These are phyloP conservation scores for Cyberlindnera mississippiensis DNA, from an alignment of 805 yeast species.

Conservation along the genomic window DNA sequence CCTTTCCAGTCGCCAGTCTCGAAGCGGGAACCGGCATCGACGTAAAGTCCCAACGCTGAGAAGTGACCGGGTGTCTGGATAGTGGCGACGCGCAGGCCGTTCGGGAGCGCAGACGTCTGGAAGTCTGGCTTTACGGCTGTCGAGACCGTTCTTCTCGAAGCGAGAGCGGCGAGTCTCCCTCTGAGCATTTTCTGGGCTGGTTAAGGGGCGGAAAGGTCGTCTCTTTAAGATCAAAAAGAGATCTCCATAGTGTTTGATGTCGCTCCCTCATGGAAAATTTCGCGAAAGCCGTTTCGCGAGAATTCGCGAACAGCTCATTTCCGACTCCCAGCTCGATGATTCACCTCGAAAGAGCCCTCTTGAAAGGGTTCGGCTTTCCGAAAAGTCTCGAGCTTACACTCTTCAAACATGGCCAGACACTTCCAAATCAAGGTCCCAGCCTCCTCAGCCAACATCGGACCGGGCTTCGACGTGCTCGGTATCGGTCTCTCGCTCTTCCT, in stretches of 20 bases:
- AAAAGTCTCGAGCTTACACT: background rate
- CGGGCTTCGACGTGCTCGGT: conserved; percentile 96
- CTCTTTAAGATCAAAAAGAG: background rate
- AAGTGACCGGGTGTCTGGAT: conserved; percentile 89
- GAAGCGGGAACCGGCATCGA: conserved; percentile 87
- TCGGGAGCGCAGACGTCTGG: conserved; percentile 45
- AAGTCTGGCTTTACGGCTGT: conserved; percentile 18
- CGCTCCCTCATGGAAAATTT: background rate
- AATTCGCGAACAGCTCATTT: too few relatives aligned
- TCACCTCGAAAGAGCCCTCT: too few relatives aligned
- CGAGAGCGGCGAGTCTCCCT: conserved; percentile 4
- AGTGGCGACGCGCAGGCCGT: conserved; percentile 81
- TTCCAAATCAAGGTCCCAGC: conserved; percentile 83
- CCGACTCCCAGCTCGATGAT: background rate
- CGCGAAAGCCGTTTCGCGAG: background rate
- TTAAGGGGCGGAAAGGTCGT: too few relatives aligned
- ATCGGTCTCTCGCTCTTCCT: conserved; percentile 77
- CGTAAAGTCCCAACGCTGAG: conserved; percentile 82
- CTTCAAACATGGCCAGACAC: conserved; percentile 35
- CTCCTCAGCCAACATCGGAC: conserved; percentile 96
- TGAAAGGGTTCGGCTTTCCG: too few relatives aligned
- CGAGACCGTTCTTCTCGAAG: conserved; percentile 17
- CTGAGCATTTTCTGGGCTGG: conserved; percentile 13
- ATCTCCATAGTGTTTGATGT: background rate
- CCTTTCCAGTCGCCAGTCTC: conserved; percentile 66